A percentile compares a stretch with the other conserved stretches of the same genome.
Conservation (phyloP, 306 rosid species). For the Hippophae gyantsensis region DNA sequence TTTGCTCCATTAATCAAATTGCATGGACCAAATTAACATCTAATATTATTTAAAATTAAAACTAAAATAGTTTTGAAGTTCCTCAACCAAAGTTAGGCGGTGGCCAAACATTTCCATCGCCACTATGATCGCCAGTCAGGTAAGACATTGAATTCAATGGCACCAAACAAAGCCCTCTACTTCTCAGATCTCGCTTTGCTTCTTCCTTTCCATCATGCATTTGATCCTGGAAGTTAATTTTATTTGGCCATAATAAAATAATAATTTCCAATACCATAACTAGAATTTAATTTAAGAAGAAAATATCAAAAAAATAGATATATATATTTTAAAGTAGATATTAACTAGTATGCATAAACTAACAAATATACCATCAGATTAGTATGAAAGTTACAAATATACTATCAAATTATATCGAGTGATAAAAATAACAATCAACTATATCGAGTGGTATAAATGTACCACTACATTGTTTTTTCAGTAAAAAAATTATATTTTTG, state of each 20-base stretch:
- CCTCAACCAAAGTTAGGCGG: conserved; percentile 43
- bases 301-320: too few relatives aligned
- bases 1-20: conserved; percentile 50
- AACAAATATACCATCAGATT: too few relatives aligned
- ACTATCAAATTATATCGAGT: too few relatives aligned
- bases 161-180: conserved; percentile 79
- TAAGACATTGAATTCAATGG: conserved; percentile 79
- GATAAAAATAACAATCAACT: too few relatives aligned
- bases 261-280: background rate
- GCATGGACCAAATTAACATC: background rate
- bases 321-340: too few relatives aligned
- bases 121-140: conserved; percentile 34
- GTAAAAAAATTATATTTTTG: too few relatives aligned
- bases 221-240: conserved; percentile 25
- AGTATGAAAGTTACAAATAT: too few relatives aligned
- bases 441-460: too few relatives aligned
- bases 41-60: background rate
- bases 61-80: conserved; percentile 10
- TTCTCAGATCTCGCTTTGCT: conserved; percentile 46
- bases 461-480: too few relatives aligned
- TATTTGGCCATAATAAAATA: too few relatives aligned
- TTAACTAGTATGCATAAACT: too few relatives aligned
- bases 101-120: conserved; percentile 38
- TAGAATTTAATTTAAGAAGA: too few relatives aligned
- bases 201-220: conserved; percentile 31